phyloP scores from a whole-genome alignment of 2,329 filamentous ascomycete species.

The Aspergillus sp. region DNA sequence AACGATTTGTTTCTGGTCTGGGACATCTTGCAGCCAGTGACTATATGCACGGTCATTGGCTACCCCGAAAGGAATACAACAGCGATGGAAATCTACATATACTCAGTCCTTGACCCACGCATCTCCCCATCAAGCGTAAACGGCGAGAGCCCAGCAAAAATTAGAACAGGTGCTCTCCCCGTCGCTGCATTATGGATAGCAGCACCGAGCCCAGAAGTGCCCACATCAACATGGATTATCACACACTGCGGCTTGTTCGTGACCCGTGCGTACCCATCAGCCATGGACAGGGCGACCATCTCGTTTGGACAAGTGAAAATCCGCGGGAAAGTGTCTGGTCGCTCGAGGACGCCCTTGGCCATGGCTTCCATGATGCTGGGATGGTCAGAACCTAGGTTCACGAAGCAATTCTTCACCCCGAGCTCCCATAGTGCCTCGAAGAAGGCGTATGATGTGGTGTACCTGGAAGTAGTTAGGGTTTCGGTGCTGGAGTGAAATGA shows the following conservation, averaged over 20 bases:
- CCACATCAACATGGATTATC: conserved; percentile 80
- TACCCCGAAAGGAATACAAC: no score
- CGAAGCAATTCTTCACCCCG: conserved; percentile 53
- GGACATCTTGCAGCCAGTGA: conserved; percentile 83
- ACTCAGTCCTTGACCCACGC: conserved; percentile 71
- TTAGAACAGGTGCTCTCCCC: conserved; percentile 71
- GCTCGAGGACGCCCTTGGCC: conserved; percentile 70
- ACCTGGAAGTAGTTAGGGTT: conserved; percentile 15
- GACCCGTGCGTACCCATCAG: conserved; percentile 74
- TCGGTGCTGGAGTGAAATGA: no score
- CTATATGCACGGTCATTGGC: no score
- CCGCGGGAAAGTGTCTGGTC: conserved; percentile 63
- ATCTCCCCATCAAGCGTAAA: conserved; percentile 77
- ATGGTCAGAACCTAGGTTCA: conserved; percentile 58
- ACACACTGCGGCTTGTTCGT: conserved; percentile 73
- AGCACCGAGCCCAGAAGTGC: conserved; percentile 74
- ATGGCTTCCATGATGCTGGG: conserved; percentile 79
- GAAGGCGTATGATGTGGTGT: conserved; percentile 76
- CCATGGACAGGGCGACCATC: conserved; percentile 85
- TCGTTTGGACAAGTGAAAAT: conserved; percentile 81
- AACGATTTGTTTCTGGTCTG: conserved; percentile 77
- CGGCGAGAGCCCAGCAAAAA: conserved; percentile 76
- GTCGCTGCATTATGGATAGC: conserved; percentile 77
- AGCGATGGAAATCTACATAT: no score
- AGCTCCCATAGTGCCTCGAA: conserved; percentile 68